phyloP scores from a whole-genome alignment of 495 filamentous ascomycete species.

The Xylaria intraflava region DNA sequence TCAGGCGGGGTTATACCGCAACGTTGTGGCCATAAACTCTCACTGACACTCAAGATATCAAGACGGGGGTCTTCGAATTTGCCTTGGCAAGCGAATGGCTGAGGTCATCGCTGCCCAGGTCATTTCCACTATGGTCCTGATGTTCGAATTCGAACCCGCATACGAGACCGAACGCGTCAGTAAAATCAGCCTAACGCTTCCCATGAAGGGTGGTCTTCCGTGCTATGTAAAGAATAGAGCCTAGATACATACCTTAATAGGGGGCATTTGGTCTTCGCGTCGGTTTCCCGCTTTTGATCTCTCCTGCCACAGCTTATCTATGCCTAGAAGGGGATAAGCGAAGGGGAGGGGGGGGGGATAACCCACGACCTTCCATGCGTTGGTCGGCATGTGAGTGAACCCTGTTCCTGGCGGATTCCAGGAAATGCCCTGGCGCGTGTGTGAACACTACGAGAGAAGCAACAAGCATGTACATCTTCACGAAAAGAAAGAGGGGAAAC shows the following conservation, averaged over 20 bases:
- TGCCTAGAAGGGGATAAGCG: too few species aligned
- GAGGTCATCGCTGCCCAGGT: constrained; percentile 50
- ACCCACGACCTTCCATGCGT: too few species aligned
- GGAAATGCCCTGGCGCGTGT: too few species aligned
- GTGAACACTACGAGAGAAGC: too few species aligned
- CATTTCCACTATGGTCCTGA: constrained; percentile 39
- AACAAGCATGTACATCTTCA: too few species aligned
- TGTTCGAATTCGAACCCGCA: constrained; percentile 42
- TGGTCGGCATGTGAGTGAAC: too few species aligned
- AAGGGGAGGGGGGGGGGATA: too few species aligned
- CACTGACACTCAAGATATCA: background rate
- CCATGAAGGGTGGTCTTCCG: constrained; percentile 55
- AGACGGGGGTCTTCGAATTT: constrained; percentile 51
- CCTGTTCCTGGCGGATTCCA: too few species aligned
- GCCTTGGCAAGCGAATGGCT: constrained; percentile 55
- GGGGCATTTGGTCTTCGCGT: background rate
- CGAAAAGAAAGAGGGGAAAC: too few species aligned
- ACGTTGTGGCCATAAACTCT: too few species aligned
- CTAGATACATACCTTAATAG: background rate
- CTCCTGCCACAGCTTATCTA: too few species aligned
- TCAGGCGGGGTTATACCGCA: too few species aligned
- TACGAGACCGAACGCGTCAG: constrained; percentile 42
- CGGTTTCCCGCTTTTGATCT: background rate
- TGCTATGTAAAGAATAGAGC: constrained; percentile 27
- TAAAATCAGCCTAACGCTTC: constrained; percentile 52